Conservation (phyloP, 805 yeast species). For the Scheffersomyces spartinae region DNA sequence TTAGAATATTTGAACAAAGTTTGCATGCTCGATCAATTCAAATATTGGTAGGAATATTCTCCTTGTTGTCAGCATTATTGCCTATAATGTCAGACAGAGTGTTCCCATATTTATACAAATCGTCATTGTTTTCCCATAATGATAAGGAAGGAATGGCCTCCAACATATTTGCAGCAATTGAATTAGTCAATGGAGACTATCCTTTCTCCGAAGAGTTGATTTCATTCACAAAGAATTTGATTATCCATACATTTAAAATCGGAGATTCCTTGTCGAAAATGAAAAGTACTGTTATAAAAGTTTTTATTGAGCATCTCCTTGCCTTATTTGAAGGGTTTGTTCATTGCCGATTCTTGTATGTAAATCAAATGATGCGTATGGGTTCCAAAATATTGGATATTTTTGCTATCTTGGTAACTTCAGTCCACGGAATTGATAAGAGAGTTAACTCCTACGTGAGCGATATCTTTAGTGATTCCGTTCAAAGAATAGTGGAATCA, state of each 20-base stretch:
- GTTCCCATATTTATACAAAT: constrained; percentile 67
- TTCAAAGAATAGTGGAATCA: constrained; percentile 37
- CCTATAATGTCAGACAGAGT: constrained; percentile 50
- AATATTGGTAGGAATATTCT: constrained; percentile 33
- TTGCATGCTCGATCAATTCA: constrained; percentile 42
- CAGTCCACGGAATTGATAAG: constrained; percentile 45
- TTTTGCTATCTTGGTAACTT: constrained; percentile 41
- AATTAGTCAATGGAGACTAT: constrained; percentile 58
- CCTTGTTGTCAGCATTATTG: constrained; percentile 38
- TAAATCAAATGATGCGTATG: constrained; percentile 48
- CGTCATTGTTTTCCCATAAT: constrained; percentile 50
- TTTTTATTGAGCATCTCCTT: constrained; percentile 44
- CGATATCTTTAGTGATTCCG: constrained; percentile 37
- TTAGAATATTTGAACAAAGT: constrained; percentile 58
- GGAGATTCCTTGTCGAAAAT: constrained; percentile 18
- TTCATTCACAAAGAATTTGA: constrained; percentile 41
- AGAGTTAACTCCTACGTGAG: constrained; percentile 15
- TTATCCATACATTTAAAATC: constrained; percentile 35
- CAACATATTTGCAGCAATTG: constrained; percentile 57
- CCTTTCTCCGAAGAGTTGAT: constrained; percentile 50
- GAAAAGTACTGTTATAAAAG: constrained; percentile 44
- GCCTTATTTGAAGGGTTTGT: constrained; percentile 63
- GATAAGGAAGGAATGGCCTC: constrained; percentile 56
- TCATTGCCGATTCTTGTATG: constrained; percentile 52
- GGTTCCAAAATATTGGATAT: constrained; percentile 44